Evolutionary conservation across 1,139 yeast genomes (phyloP).

Genomic region (Dujonia santamariae): DNA sequence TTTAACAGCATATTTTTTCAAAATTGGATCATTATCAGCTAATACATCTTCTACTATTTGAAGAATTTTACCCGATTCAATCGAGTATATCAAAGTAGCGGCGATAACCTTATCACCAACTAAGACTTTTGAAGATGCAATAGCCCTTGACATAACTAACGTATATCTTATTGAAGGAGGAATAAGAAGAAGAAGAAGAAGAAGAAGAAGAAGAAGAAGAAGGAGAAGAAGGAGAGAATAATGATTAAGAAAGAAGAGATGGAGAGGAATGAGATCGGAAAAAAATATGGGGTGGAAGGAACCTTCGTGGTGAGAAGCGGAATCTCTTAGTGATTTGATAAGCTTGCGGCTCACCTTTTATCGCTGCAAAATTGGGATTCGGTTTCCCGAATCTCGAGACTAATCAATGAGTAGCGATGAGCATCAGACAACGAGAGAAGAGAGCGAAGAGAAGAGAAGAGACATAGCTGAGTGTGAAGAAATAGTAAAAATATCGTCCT

Average conservation of each 20-base stretch:
- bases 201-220: neutral
- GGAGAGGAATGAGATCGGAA: neutral
- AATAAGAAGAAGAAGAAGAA: neutral
- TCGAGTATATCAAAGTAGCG: conserved; percentile 68
- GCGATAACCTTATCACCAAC: conserved; percentile 48
- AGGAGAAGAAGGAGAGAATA: neutral
- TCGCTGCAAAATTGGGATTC: too few species aligned
- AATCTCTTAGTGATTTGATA: too few species aligned
- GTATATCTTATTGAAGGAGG: neutral
- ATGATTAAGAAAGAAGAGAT: too few species aligned
- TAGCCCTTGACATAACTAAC: conserved; percentile 58
- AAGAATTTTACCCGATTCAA: conserved; percentile 63
- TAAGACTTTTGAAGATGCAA: conserved; percentile 65
- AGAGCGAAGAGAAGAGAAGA: too few species aligned
- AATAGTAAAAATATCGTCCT: too few species aligned
- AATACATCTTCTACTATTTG: conserved; percentile 40
- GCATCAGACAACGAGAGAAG: too few species aligned
- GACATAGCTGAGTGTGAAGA: too few species aligned
- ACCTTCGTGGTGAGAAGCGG: too few species aligned
- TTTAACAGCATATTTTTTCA: conserved; percentile 39
- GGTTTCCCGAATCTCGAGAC: too few species aligned
- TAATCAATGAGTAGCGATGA: too few species aligned
- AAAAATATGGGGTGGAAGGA: neutral
- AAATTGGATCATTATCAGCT: conserved; percentile 31
- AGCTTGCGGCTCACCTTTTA: too few species aligned